These are phyloP conservation scores for Moniliophthora roreri DNA, from an alignment of 1,284 basidiomycete species.

Conservation along the genomic window DNA sequence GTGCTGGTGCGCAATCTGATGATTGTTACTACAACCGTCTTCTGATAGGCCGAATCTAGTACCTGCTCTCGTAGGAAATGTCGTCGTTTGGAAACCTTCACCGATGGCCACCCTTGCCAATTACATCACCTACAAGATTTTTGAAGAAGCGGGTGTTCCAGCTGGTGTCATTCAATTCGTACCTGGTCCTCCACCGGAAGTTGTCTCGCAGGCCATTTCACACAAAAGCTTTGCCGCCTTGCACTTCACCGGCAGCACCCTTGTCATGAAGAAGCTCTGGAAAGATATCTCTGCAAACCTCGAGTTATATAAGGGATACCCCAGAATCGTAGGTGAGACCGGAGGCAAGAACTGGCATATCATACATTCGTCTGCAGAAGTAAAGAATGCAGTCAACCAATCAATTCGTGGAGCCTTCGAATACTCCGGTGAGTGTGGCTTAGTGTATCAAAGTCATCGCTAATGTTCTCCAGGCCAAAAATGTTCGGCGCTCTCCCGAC, in stretches of 20 bases:
- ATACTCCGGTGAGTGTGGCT: constrained; percentile 73
- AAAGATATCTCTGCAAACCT: constrained; percentile 91
- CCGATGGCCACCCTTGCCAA: constrained; percentile 95
- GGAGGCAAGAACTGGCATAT: constrained; percentile 99
- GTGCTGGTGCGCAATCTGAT: constrained; percentile 51
- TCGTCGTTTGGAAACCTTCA: constrained; percentile 96
- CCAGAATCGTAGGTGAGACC: constrained; percentile 95
- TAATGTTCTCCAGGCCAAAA: constrained; percentile 71
- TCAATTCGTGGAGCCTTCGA: constrained; percentile 91
- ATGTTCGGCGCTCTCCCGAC: constrained; percentile 91
- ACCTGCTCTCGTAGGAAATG: constrained; percentile 94
- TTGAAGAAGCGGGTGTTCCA: constrained; percentile 93
- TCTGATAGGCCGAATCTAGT: constrained; percentile 38
- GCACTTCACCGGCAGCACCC: constrained; percentile 97
- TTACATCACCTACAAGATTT: constrained; percentile 90
- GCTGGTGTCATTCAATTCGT: constrained; percentile 97
- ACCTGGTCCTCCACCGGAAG: constrained; percentile 81
- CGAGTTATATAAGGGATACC: constrained; percentile 86
- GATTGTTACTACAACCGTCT: neutral
- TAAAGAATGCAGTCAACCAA: constrained; percentile 88
- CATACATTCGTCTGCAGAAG: constrained; percentile 85
- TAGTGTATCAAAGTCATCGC: neutral
- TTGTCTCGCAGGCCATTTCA: constrained; percentile 80
- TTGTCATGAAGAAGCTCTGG: constrained; percentile 95
- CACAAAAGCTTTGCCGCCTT: constrained; percentile 85